Evolutionary conservation across 1,139 yeast species (phyloP).

Genomic region (Blastobotrys proliferans): DNA sequence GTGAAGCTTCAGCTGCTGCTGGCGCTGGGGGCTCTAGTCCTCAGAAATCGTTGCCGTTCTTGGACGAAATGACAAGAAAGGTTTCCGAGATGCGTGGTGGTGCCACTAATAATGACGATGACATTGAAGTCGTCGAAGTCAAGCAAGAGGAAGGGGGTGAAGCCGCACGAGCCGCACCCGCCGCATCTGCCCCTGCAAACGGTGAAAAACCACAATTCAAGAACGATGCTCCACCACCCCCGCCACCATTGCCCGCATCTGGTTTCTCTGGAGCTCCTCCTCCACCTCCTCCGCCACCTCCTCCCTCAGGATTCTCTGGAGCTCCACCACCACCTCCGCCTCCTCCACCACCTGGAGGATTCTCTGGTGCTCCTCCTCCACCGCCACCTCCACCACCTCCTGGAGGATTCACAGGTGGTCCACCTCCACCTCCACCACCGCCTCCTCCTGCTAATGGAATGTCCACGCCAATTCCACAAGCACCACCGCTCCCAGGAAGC

Average conservation of each 20-base stretch:
- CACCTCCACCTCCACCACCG: slow-evolving; percentile 33
- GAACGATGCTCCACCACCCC: slow-evolving; percentile 35
- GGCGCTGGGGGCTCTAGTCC: not conserved
- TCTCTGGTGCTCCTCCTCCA: slow-evolving; percentile 30
- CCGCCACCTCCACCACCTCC: slow-evolving; percentile 40
- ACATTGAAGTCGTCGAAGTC: slow-evolving; percentile 2
- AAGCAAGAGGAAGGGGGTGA: not conserved
- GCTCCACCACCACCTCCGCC: slow-evolving; percentile 28
- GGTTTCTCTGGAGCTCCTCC: slow-evolving; percentile 24
- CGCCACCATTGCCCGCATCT: slow-evolving; percentile 26
- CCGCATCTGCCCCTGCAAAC: slow-evolving; percentile 1
- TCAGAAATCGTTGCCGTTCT: slow-evolving; percentile 9
- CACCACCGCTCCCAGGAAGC: slow-evolving; percentile 27
- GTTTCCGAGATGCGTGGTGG: slow-evolving; percentile 11
- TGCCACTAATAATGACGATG: slow-evolving; percentile 3
- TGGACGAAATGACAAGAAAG: slow-evolving; percentile 16
- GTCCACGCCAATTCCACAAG: slow-evolving; percentile 23
- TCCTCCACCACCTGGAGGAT: slow-evolving; percentile 19
- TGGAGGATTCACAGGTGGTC: slow-evolving; percentile 28
- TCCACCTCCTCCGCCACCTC: slow-evolving; percentile 37
- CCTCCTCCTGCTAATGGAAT: slow-evolving; percentile 26
- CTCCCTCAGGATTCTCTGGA: slow-evolving; percentile 26
- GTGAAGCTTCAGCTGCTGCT: not conserved
- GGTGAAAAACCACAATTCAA: not conserved
- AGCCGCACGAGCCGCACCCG: not conserved